These are phyloP conservation scores for Aspergillus sclerotioniger DNA, from an alignment of 495 filamentous ascomycete genomes.

Conservation along the genomic window DNA sequence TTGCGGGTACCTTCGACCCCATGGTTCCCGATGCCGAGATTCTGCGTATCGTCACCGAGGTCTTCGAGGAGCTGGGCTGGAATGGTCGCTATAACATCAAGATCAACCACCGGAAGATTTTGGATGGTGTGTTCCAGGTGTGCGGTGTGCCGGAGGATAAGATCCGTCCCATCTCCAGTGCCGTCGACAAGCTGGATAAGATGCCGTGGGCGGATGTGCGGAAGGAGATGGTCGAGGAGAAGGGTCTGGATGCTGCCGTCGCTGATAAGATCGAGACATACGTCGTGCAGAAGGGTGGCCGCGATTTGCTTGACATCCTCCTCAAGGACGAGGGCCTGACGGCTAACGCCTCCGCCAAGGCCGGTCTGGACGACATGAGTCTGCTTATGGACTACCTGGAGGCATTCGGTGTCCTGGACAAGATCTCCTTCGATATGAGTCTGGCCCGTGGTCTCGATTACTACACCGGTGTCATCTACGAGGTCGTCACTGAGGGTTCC, in stretches of 20 bases:
- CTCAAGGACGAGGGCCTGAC: conserved; percentile 59
- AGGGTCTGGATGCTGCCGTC: conserved; percentile 69
- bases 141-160: conserved; percentile 85
- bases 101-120: conserved; percentile 91
- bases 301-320: conserved; percentile 67
- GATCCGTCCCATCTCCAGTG: conserved; percentile 81
- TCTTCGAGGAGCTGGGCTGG: conserved; percentile 78
- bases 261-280: conserved; percentile 87
- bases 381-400: conserved; percentile 80
- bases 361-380: conserved; percentile 78
- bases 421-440: conserved; percentile 76
- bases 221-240: conserved; percentile 91
- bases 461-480: conserved; percentile 89
- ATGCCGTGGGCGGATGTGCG: conserved; percentile 84
- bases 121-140: conserved; percentile 89
- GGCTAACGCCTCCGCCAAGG: conserved; percentile 68
- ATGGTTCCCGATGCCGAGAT: conserved; percentile 98
- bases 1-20: conserved; percentile 84
- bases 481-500: conserved; percentile 83
- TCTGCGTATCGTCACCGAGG: conserved; percentile 76
- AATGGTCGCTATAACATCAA: conserved; percentile 77
- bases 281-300: conserved; percentile 64
- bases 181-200: conserved; percentile 97
- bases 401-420: conserved; percentile 66
- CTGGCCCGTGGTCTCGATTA: conserved; percentile 88